Conservation (phyloP, 768 basidiomycete species). For the Clitopilus passeckerianus region DNA sequence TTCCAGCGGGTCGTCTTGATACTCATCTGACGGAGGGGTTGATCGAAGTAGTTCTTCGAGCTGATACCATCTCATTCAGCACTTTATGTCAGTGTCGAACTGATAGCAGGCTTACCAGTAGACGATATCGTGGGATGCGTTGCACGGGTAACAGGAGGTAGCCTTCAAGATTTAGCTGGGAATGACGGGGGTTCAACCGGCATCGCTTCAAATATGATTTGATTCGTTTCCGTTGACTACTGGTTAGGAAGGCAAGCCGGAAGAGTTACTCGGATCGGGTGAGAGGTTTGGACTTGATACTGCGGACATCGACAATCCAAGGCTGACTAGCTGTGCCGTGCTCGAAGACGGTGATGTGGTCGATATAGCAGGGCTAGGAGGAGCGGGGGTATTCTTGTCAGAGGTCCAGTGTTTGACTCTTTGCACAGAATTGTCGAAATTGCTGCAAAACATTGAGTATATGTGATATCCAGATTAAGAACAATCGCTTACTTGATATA, state of each 20-base stretch:
- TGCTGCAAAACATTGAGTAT: conserved; percentile 41
- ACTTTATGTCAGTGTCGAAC: not conserved
- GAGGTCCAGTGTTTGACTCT: conserved; percentile 84
- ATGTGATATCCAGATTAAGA: no score
- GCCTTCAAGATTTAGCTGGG: conserved; percentile 90
- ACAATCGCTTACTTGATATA: conserved; percentile 77
- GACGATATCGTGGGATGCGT: conserved; percentile 92
- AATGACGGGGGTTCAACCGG: conserved; percentile 83
- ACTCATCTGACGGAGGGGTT: conserved; percentile 77
- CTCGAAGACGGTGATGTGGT: conserved; percentile 56
- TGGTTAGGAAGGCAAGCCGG: conserved; percentile 56
- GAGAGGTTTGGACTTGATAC: conserved; percentile 38
- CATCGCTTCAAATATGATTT: conserved; percentile 88
- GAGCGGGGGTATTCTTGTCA: conserved; percentile 39
- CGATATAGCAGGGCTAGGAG: conserved; percentile 29
- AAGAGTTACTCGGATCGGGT: conserved; percentile 32
- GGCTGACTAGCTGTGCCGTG: conserved; percentile 55
- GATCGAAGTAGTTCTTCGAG: conserved; percentile 82
- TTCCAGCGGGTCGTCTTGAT: conserved; percentile 78
- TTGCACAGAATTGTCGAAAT: conserved; percentile 90
- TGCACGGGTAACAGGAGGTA: conserved; percentile 95
- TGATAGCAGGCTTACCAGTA: conserved; percentile 54
- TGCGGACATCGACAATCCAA: conserved; percentile 54
- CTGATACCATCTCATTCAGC: conserved; percentile 26
- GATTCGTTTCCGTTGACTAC: conserved; percentile 84